Evolutionary conservation across 768 basidiomycete genomes (phyloP).

Genomic region (Lactarius indigo): DNA sequence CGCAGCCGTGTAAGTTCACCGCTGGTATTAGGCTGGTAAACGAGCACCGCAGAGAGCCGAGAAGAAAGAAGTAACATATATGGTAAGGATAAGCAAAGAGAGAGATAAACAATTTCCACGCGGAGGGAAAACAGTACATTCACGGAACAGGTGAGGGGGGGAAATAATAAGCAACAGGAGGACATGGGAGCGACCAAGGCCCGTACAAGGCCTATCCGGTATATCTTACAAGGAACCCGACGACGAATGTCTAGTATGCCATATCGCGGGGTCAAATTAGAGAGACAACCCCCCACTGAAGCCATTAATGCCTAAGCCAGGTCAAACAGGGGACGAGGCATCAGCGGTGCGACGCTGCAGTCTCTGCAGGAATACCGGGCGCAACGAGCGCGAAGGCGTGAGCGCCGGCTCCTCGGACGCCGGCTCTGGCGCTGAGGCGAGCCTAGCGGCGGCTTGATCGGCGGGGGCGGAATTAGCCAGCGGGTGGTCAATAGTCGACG

Average conservation of each 20-base stretch:
- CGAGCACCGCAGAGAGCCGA: neutral
- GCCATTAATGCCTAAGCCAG: neutral
- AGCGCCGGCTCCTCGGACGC: slow-evolving; percentile 11
- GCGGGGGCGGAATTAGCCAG: neutral
- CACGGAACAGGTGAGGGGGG: neutral
- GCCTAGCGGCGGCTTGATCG: neutral
- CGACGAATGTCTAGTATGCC: neutral
- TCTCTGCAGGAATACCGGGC: slow-evolving; percentile 15
- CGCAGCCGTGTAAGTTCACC: neutral
- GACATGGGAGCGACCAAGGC: neutral
- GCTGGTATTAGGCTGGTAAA: neutral
- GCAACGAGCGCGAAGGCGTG: slow-evolving; percentile 8
- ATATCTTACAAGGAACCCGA: neutral
- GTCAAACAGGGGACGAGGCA: slow-evolving; percentile 14
- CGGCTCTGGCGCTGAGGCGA: neutral
- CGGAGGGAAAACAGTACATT: neutral
- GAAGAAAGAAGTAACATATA: neutral
- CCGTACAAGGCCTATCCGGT: neutral
- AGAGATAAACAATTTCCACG: neutral
- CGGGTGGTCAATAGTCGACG: slow-evolving; percentile 24
- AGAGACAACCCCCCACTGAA: neutral
- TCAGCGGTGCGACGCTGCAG: slow-evolving; percentile 14
- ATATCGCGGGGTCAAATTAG: neutral
- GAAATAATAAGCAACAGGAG: neutral
- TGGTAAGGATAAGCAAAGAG: neutral